phyloP scores from a whole-genome alignment of 306 rosid species.

The Vicia faba region DNA sequence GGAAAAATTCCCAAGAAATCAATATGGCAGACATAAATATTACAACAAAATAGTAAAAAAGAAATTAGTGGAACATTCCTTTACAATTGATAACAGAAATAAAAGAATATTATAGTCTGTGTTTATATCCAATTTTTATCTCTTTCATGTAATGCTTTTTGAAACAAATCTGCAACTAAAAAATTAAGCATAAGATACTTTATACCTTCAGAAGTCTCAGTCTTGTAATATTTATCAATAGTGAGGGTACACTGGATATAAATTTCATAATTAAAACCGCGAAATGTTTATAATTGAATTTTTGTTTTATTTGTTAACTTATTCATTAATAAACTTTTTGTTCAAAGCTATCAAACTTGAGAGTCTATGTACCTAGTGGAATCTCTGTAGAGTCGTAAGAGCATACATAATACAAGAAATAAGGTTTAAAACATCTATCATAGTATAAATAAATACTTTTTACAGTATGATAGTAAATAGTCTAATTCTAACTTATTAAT shows the following conservation, averaged over 20 bases:
- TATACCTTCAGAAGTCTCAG: conserved; percentile 2
- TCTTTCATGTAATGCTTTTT: conserved; percentile 6
- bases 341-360: neutral
- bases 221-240: neutral
- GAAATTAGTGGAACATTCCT: neutral
- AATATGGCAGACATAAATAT: conserved; percentile 36
- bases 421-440: neutral
- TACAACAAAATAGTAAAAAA: conserved; percentile 27
- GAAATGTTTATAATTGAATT: conserved; percentile 6
- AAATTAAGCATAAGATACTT: neutral
- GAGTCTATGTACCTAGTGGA: neutral
- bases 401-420: neutral
- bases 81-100: neutral
- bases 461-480: neutral
- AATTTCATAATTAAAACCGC: conserved; percentile 25
- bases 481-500: neutral
- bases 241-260: neutral
- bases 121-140: conserved; percentile 7
- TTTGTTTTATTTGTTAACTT: neutral
- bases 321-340: neutral
- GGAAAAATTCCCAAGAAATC: conserved; percentile 44
- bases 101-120: conserved; percentile 10
- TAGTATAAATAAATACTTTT: neutral
- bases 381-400: neutral
- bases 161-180: neutral